Conservation (phyloP, 2,329 filamentous ascomycete species). For the Aspergillus ustus region DNA sequence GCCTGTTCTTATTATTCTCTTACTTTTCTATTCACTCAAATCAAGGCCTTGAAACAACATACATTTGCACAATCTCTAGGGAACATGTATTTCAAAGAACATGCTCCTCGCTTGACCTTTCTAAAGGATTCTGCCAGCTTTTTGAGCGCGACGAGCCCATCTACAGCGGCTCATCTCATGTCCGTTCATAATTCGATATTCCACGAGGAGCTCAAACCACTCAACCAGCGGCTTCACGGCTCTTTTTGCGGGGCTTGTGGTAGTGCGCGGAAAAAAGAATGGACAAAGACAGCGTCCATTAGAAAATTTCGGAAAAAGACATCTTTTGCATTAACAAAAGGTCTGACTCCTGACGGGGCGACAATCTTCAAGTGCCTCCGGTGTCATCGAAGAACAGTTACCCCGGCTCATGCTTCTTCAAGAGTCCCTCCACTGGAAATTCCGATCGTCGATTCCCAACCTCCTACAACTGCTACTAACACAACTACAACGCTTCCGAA, state of each 20-base stretch:
- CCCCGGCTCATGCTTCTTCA: constrained; percentile 18
- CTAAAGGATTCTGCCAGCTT: constrained; percentile 42
- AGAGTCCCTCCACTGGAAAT: constrained; percentile 16
- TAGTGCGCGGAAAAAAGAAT: constrained; percentile 37
- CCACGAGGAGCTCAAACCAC: constrained; percentile 37
- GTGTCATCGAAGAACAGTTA: constrained; percentile 41
- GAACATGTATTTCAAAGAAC: constrained; percentile 30
- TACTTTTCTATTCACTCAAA: not conserved
- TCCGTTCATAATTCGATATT: constrained; percentile 42
- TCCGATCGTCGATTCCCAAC: constrained; percentile 15
- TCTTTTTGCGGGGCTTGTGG: constrained; percentile 48
- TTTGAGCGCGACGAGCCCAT: constrained; percentile 38
- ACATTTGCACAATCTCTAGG: not conserved
- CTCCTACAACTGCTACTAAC: constrained; percentile 13
- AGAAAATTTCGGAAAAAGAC: constrained; percentile 24
- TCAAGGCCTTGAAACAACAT: not conserved
- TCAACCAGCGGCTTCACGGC: constrained; percentile 39
- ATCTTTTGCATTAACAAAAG: constrained; percentile 16
- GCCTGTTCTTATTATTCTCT: not conserved
- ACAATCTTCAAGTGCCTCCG: constrained; percentile 44
- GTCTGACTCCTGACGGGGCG: constrained; percentile 26
- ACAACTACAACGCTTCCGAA: constrained; percentile 16
- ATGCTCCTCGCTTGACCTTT: constrained; percentile 38
- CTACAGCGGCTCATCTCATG: constrained; percentile 48
- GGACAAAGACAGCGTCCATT: constrained; percentile 35